A percentile compares a stretch with the other conserved stretches of the same genome.
Conservation (phyloP, 2,329 filamentous ascomycete species). For the Alternaria postmessia region DNA sequence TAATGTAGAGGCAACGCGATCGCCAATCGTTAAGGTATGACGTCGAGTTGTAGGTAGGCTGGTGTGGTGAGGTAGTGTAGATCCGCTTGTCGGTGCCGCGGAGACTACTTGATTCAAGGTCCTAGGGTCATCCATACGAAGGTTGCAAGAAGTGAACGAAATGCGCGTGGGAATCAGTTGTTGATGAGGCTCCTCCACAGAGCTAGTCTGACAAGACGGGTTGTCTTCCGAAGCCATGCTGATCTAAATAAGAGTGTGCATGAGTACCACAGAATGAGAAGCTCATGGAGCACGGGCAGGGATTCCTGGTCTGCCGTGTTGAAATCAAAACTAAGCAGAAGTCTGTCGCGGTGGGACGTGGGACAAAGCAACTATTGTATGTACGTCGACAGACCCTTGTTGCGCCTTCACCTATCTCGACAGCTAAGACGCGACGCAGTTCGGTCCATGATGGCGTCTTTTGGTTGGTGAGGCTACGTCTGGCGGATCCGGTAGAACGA, state of each 20-base stretch:
- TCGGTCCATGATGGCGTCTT: conserved; percentile 34
- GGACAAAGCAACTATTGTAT: conserved; percentile 23
- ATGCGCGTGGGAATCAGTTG: conserved; percentile 26
- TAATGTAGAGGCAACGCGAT: conserved; percentile 10
- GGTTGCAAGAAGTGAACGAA: conserved; percentile 18
- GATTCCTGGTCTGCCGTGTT: conserved; percentile 28
- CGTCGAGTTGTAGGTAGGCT: conserved; percentile 7
- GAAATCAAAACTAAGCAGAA: conserved; percentile 16
- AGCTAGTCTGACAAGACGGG: conserved; percentile 20
- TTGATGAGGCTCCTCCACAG: conserved; percentile 25
- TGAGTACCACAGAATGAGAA: conserved; percentile 24
- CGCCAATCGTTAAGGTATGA: conserved; percentile 10
- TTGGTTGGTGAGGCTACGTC: conserved; percentile 37
- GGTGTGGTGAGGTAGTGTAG: conserved; percentile 7
- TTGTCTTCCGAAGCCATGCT: conserved; percentile 28
- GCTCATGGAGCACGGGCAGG: conserved; percentile 21
- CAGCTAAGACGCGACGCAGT: conserved; percentile 19
- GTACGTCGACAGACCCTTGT: conserved; percentile 8
- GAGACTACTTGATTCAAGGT: conserved; percentile 7
- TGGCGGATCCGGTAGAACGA: conserved; percentile 24
- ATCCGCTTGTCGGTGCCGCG: conserved; percentile 6
- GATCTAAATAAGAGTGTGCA: conserved; percentile 28
- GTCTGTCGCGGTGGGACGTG: conserved; percentile 22
- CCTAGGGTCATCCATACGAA: not conserved
- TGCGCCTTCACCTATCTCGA: conserved; percentile 33